Base-by-base conservation (phyloP, 768 basidiomycete genomes). In the Chalciporus piperatus region DNA sequence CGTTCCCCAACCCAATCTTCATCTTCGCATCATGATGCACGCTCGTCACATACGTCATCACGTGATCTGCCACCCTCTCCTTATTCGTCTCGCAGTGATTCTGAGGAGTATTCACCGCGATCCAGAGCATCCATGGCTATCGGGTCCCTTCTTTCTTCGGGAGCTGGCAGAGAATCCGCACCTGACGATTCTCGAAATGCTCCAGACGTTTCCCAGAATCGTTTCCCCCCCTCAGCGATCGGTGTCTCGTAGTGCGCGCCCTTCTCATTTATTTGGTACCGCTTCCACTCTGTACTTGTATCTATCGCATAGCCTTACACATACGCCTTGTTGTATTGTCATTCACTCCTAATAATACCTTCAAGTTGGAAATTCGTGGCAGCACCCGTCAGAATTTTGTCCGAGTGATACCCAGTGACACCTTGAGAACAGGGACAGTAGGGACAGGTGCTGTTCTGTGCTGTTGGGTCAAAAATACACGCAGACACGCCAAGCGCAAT, bases 101-200 rank as follows among this genome's bases (percentile, higher is more conserved):
- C 85, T 14, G 80, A 80, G 44, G 83, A 82, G 55, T 84, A 80
- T 59, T 89, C 87, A 1, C 86, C 87, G 40, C 79, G 84, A 43
- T 83, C 86, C 48, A 76, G 84, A 50, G 81, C 80, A 14, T 84
- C 85, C 33, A 91, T 91, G 89, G 83, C 86, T 40, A 90, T 92
- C 59, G 87, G 85, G 23, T 87, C 87, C 1, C 70, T 92, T 27
- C 76, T 89, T 20, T 80, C 84, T 52, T 73, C 60, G 59, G 79
- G 47, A 63, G 76, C 66, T 27, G 54, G 51, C 32, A 64, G 60
- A 53, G 69, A 71, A 42, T 20, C 61, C 41, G 49, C 25, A 40
- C 56, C 54, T 4, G 69, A 71, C 4, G 68, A 69, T 41, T 28
- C 54, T 19, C 63, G 59, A 58, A 60, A 59, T 48, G 19, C 27